Conservation (phyloP, 768 basidiomycete genomes). For the Lanmaoa rubissima region DNA sequence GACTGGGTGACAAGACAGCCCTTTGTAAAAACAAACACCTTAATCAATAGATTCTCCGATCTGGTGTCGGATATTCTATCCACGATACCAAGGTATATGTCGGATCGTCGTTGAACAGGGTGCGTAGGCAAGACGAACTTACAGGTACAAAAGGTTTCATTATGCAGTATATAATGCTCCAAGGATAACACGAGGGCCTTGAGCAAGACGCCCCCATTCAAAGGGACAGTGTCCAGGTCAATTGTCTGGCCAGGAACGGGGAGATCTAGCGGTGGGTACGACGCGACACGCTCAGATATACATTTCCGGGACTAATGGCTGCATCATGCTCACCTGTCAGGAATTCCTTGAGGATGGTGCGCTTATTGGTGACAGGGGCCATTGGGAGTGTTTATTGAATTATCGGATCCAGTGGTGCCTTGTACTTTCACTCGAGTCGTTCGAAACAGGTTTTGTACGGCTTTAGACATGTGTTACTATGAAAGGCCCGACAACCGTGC, state of each 20-base stretch:
- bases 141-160: slow-evolving; percentile 29
- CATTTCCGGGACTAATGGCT: not conserved
- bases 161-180: slow-evolving; percentile 42
- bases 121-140: not conserved
- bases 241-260: slow-evolving; percentile 42
- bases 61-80: not conserved
- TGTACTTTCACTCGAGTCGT: too few species aligned
- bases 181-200: slow-evolving; percentile 49
- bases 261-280: not conserved
- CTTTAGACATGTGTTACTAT: too few species aligned
- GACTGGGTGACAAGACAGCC: too few species aligned
- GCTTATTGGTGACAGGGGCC: slow-evolving; percentile 31
- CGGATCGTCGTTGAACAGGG: too few species aligned
- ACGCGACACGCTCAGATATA: too few species aligned
- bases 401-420: too few species aligned
- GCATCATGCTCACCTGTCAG: not conserved
- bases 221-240: slow-evolving; percentile 44
- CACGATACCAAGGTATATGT: too few species aligned
- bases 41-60: not conserved
- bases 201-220: slow-evolving; percentile 47
- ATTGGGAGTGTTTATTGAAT: not conserved
- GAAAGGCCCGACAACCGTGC: too few species aligned
- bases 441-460: too few species aligned
- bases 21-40: not conserved
- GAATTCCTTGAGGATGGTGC: slow-evolving; percentile 37